Percentiles rank a stretch among this genome's conserved stretches.
phyloP scores from a whole-genome alignment of 306 rosid species.

The Notholithocarpus densiflorus region DNA sequence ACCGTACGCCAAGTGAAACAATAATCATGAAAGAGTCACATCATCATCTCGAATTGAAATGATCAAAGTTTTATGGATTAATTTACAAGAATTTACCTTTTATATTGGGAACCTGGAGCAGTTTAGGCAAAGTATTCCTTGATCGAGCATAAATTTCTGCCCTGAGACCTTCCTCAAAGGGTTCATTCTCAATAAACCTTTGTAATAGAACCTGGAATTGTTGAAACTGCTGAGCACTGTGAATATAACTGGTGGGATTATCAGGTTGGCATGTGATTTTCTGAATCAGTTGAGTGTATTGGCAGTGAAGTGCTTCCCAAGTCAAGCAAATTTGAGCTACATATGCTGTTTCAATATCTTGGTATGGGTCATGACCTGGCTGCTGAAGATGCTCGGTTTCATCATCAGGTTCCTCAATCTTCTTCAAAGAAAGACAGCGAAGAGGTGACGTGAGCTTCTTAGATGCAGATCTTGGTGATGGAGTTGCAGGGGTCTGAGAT shows the following conservation, averaged over 20 bases:
- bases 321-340: constrained; percentile 91
- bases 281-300: constrained; percentile 73
- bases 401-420: constrained; percentile 68
- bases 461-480: constrained; percentile 82
- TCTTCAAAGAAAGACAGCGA: constrained; percentile 90
- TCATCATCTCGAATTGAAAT: background rate
- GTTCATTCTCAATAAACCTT: constrained; percentile 92
- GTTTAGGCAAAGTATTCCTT: constrained; percentile 59
- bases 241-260: constrained; percentile 62
- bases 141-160: constrained; percentile 74
- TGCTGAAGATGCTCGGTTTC: constrained; percentile 75
- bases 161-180: constrained; percentile 76
- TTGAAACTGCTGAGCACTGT: constrained; percentile 82
- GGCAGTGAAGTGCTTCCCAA: constrained; percentile 99
- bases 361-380: constrained; percentile 50
- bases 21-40: background rate
- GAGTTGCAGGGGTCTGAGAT: constrained; percentile 40
- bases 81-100: constrained; percentile 43
- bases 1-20: background rate
- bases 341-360: constrained; percentile 82
- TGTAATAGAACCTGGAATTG: constrained; percentile 92
- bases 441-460: constrained; percentile 81
- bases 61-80: background rate
- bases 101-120: constrained; percentile 81
- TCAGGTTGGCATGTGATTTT: constrained; percentile 80